Evolutionary conservation across 371 early-diverging fungal genomes (phyloP), one percentile per base, ranked within the genome.

Genomic region (Mortierella sp.): DNA sequence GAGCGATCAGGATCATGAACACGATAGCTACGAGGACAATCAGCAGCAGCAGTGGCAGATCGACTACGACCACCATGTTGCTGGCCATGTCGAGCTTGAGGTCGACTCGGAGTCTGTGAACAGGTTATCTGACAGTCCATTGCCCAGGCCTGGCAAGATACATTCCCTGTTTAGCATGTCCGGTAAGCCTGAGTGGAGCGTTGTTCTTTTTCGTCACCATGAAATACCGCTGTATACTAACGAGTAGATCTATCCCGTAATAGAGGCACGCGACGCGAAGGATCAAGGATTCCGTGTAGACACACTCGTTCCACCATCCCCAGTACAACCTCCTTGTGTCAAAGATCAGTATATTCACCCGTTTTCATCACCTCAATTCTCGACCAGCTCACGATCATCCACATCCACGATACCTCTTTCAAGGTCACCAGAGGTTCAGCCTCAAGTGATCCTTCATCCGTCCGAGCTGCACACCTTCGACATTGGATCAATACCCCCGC

Each of bases 1-100:
- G 23, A 58, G 51, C 28, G 64, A 73, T 42, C 60, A 34, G 4
- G 75, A 75, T 12, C 24, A 49, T 24, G 68, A 73, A 41, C 64
- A 43, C 8, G 75, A 75, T n/a, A 30, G 27, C 17, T 51, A 28
- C 14, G 72, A 72, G 9, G 75, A 75, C 6, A 54, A 34, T 8
- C 69, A 68, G 32, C 62, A 61, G 39, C 72, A 58, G 5, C 75
- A 68, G 28, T 75, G 75, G 75, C 75, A 75, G 60, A 56, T 56
- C 26, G 75, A 75, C 30, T 68, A 75, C 41, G 69, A 75, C 12
- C 41, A 62, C 50, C 56, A 75, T 37, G 48, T 64, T 12, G 64
- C 68, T 19, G 69, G 56, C 1, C 68, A 63, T 24, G 69, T 68
- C 15, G 75, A 68, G 17, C 60, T 64, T 11, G 69, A 67, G 34